Conservation (phyloP, 345 rosid genomes). For the Rhodamnia argentea region DNA sequence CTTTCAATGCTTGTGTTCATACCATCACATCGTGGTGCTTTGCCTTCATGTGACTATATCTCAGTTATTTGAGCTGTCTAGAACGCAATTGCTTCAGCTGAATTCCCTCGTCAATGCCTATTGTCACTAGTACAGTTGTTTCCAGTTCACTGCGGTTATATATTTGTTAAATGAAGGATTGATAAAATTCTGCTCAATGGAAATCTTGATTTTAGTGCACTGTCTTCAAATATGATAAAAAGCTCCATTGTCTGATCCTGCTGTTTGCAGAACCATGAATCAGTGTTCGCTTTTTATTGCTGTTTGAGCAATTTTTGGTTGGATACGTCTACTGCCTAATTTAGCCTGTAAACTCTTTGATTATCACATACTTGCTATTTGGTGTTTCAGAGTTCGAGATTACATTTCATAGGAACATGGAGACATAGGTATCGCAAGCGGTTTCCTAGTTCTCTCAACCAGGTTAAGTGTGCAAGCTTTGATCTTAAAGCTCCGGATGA, state of each 20-base stretch:
- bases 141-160: not conserved
- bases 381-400: conserved; percentile 61
- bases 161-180: not conserved
- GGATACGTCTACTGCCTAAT: not conserved
- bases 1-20: not conserved
- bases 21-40: not conserved
- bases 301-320: not conserved
- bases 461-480: conserved; percentile 21
- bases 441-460: conserved; percentile 34
- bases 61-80: not conserved
- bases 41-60: not conserved
- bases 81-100: not conserved
- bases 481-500: conserved; percentile 20
- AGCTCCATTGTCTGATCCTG: not conserved
- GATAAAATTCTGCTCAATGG: not conserved
- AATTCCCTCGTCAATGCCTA: not conserved
- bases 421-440: conserved; percentile 78
- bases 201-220: not conserved
- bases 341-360: not conserved
- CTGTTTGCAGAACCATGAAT: not conserved
- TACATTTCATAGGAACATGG: conserved; percentile 99
- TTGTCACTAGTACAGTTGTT: not conserved
- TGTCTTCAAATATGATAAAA: not conserved
- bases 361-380: not conserved
- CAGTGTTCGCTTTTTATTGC: not conserved